These are phyloP conservation scores for Aciculoconidium aculeatum DNA, from an alignment of 805 yeast genomes.

Conservation along the genomic window DNA sequence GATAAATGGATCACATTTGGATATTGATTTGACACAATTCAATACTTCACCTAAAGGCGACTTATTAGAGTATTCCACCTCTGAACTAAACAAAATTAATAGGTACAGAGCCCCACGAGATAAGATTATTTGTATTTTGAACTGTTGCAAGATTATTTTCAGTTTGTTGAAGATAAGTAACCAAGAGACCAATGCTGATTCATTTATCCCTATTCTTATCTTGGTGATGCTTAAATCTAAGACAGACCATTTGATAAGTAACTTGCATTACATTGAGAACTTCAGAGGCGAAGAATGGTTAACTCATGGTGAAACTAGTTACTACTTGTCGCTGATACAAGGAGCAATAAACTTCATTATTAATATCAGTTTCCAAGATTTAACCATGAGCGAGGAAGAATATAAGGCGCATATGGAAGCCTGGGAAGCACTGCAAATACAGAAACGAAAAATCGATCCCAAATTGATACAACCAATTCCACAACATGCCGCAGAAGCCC, in stretches of 20 bases:
- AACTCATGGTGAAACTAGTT: conserved; percentile 79
- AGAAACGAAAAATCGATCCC: conserved; percentile 6
- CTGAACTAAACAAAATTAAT: conserved; percentile 73
- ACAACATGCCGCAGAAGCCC: conserved; percentile 8
- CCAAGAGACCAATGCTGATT: conserved; percentile 79
- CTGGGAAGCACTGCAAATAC: conserved; percentile 35
- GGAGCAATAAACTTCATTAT: conserved; percentile 82
- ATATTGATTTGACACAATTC: conserved; percentile 47
- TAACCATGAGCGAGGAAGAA: conserved; percentile 59
- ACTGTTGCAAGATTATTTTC: conserved; percentile 88
- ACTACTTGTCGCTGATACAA: conserved; percentile 83
- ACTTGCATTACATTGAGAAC: conserved; percentile 77
- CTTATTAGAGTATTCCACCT: conserved; percentile 50
- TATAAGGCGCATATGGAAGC: conserved; percentile 50
- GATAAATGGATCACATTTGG: conserved; percentile 72
- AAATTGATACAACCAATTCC: conserved; percentile 15
- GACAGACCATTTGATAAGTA: conserved; percentile 63
- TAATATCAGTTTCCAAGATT: conserved; percentile 47
- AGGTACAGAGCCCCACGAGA: conserved; percentile 91
- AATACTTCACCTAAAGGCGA: conserved; percentile 24
- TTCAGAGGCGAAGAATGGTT: conserved; percentile 72
- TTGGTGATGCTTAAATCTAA: conserved; percentile 69
- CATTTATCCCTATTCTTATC: conserved; percentile 84
- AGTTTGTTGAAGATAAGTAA: conserved; percentile 73
- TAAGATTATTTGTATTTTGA: conserved; percentile 83